Evolutionary conservation across 2,329 filamentous ascomycete genomes (phyloP).

Genomic region (Colletotrichum limetticola): DNA sequence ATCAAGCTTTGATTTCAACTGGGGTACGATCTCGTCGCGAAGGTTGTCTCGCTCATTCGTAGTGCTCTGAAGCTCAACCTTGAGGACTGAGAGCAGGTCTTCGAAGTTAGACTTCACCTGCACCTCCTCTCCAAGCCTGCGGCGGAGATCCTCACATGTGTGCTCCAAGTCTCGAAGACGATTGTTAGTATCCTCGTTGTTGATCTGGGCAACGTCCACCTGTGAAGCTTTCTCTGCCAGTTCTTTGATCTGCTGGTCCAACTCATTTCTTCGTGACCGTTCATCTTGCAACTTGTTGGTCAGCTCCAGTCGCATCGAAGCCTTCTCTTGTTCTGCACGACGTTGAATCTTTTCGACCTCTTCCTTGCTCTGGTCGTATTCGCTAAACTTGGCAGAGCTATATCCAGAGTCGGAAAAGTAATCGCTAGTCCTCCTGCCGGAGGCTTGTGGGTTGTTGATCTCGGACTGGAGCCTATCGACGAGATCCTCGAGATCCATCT

Average conservation of each 20-base stretch:
- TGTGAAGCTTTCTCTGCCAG: conserved; percentile 82
- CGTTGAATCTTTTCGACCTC: conserved; percentile 87
- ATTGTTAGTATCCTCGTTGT: conserved; percentile 65
- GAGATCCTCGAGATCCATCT: conserved; percentile 96
- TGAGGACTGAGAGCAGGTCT: conserved; percentile 86
- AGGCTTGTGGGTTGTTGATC: conserved; percentile 64
- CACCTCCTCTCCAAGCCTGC: conserved; percentile 85
- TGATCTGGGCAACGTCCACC: conserved; percentile 64
- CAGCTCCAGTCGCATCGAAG: conserved; percentile 81
- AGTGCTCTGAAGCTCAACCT: conserved; percentile 82
- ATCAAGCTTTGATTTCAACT: conserved; percentile 79
- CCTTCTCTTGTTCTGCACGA: conserved; percentile 90
- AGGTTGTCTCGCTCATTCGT: conserved; percentile 92
- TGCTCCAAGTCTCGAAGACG: conserved; percentile 82
- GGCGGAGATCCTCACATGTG: conserved; percentile 83
- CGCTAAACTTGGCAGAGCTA: conserved; percentile 82
- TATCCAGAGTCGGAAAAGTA: conserved; percentile 98
- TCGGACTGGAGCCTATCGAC: conserved; percentile 90
- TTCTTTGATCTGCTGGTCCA: conserved; percentile 86
- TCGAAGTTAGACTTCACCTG: conserved; percentile 93
- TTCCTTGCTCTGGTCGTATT: conserved; percentile 69
- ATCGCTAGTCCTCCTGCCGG: conserved; percentile 86
- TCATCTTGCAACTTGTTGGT: conserved; percentile 91
- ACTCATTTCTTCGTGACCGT: conserved; percentile 75
- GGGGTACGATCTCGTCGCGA: conserved; percentile 86